Evolutionary conservation across 23 red algal genomes (phyloP).

Genomic region (Agarophyton chilense): DNA sequence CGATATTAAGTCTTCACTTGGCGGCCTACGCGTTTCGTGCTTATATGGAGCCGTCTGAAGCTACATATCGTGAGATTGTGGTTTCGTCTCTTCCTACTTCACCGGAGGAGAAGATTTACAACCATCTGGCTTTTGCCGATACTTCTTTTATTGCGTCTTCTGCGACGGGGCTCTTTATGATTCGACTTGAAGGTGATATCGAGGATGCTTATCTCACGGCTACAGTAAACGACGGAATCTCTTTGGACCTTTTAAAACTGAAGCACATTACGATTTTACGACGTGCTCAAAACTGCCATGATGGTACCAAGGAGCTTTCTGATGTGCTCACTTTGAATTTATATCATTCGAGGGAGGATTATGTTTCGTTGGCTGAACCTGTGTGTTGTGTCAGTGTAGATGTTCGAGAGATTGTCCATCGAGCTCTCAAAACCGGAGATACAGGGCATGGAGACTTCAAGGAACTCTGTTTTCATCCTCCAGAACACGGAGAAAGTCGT

Average conservation of each 20-base stretch:
- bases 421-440: background rate
- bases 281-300: background rate
- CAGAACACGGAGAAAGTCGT: background rate
- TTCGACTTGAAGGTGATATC: background rate
- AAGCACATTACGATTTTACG: constrained; percentile 9
- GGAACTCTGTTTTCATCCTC: background rate
- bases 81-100: background rate
- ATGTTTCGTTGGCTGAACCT: background rate
- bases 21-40: constrained; percentile 64
- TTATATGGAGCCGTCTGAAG: constrained; percentile 36
- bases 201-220: constrained; percentile 13
- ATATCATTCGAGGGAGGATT: constrained; percentile 11
- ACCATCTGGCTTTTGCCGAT: constrained; percentile 32
- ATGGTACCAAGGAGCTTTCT: background rate
- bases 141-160: constrained; percentile 22
- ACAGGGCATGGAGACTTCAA: constrained; percentile 4
- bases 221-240: background rate
- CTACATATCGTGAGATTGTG: constrained; percentile 40
- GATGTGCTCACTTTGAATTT: constrained; percentile 6
- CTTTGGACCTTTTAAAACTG: background rate
- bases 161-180: constrained; percentile 51
- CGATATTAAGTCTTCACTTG: constrained; percentile 32
- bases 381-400: background rate
- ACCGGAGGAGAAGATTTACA: background rate
- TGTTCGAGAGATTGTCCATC: background rate